Base-by-base conservation (phyloP, 2,329 filamentous ascomycete genomes). In the Corynespora cassiicola region DNA sequence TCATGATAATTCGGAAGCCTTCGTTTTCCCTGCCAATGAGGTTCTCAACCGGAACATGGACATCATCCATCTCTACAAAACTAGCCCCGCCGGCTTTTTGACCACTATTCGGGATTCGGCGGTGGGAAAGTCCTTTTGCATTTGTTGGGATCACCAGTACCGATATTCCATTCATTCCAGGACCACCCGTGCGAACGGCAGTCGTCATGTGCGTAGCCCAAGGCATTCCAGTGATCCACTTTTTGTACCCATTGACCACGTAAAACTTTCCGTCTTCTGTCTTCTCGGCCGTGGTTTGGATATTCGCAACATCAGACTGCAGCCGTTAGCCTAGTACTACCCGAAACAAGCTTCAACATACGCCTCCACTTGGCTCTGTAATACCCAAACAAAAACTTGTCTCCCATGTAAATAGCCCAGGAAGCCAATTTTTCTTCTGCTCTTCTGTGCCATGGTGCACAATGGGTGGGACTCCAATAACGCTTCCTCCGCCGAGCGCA, bases 251-350 rank as follows among this genome's bases (percentile, higher is more conserved):
- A 39, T 84, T 85, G n/a, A 86, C 80, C 22, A 84, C 55, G 51
- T 85, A 87, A 69, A 85, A 78, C 64, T 86, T 84, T 30, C 87
- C 87, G 60, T 90, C 87, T 1, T 82, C 70, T 0, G 86, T 89
- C 74, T 90, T 89, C 52, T 78, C 78, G 0, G 84, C 84, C 0
- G 79, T 85, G 3, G 84, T 85, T 34, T 74, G 72, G 28, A 87
- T 76, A 47, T 78, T 79, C 1, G 81, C 82, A 3, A 87, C 82
- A 54, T 87, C 84, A 1, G 81, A 85, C 56, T 65, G 21, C 1
- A 16, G 5, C 12, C 23, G 31, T 45, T 19, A 46, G 39, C 36
- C 20, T 3, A 20, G 10, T 21, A 22, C 16, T 10, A 12, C 21
- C n/a, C 17, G 7, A 4, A 21, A n/a, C 7, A n/a, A n/a, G 22